A percentile compares a stretch with the other conserved stretches of the same genome.
Conservation (phyloP, 148 eudicot genomes). For the Arctostaphylos glauca region DNA sequence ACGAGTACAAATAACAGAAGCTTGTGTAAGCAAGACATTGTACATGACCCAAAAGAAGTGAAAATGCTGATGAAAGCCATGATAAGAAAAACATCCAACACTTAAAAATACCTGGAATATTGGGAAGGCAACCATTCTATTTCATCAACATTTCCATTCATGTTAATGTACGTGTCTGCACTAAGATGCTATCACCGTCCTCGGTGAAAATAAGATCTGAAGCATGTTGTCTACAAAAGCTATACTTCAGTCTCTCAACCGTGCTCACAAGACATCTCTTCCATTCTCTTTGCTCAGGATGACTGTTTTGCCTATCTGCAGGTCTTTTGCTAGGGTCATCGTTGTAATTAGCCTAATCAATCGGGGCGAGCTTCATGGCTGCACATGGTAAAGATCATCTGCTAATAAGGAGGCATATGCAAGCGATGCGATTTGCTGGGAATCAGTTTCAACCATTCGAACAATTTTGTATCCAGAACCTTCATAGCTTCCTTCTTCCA, state of each 20-base stretch:
- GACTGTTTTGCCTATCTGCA: constrained; percentile 71
- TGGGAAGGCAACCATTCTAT: constrained; percentile 87
- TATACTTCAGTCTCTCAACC: constrained; percentile 87
- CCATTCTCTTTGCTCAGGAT: constrained; percentile 98
- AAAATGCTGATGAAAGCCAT: not conserved
- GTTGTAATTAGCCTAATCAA: constrained; percentile 49
- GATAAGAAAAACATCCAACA: constrained; percentile 8
- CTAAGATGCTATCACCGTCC: constrained; percentile 88
- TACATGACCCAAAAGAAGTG: too few relatives aligned
- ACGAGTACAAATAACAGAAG: constrained; percentile 15
- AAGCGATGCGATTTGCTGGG: constrained; percentile 92
- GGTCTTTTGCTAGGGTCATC: constrained; percentile 69
- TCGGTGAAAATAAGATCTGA: constrained; percentile 90
- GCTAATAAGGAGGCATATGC: constrained; percentile 94
- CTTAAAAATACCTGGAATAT: constrained; percentile 73
- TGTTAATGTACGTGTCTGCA: constrained; percentile 82
- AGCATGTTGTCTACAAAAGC: constrained; percentile 92
- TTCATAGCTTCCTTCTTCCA: constrained; percentile 74
- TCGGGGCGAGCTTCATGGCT: constrained; percentile 70
- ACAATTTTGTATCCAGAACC: constrained; percentile 84
- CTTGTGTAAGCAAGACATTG: constrained; percentile 49
- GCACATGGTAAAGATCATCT: constrained; percentile 95
- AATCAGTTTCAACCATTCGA: constrained; percentile 83
- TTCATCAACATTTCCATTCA: constrained; percentile 78
- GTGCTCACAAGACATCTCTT: constrained; percentile 70